These are phyloP conservation scores for Leptographium galeiforme DNA, from an alignment of 2,329 filamentous ascomycete species.

Conservation along the genomic window DNA sequence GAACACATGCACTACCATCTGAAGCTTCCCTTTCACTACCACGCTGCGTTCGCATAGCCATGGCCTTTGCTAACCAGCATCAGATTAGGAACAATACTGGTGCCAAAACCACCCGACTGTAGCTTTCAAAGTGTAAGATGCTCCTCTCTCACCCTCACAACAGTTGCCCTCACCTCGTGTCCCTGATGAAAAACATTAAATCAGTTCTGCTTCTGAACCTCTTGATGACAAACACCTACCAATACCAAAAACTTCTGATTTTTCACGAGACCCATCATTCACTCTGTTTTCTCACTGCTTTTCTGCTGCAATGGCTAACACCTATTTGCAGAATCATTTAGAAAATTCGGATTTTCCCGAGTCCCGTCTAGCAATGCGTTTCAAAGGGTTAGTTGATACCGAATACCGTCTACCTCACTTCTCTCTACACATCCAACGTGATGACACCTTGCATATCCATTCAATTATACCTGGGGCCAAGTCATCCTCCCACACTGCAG, in stretches of 20 bases:
- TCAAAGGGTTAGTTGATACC: background rate
- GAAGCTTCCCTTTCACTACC: constrained; percentile 26
- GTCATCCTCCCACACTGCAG: constrained; percentile 63
- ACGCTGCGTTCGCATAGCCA: background rate
- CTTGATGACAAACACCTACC: constrained; percentile 53
- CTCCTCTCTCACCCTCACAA: background rate
- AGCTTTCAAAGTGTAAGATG: constrained; percentile 1
- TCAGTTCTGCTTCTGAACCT: constrained; percentile 67
- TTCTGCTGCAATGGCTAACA: background rate
- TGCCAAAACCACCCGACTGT: too few relatives aligned
- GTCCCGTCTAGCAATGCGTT: too few relatives aligned
- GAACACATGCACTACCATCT: constrained; percentile 70
- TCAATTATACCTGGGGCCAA: constrained; percentile 56
- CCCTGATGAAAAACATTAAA: constrained; percentile 50
- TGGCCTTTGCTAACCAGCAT: background rate
- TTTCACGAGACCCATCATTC: constrained; percentile 4
- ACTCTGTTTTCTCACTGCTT: constrained; percentile 5
- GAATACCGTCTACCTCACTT: background rate
- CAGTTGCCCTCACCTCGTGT: constrained; percentile 15
- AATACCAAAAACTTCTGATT: constrained; percentile 31
- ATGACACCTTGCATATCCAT: constrained; percentile 63
- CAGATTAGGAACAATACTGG: background rate
- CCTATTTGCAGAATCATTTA: background rate
- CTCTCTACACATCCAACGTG: constrained; percentile 20
- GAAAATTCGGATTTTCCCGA: background rate